Evolutionary conservation across 1,284 basidiomycete species (phyloP).

Genomic region (Prillingera fragicola): DNA sequence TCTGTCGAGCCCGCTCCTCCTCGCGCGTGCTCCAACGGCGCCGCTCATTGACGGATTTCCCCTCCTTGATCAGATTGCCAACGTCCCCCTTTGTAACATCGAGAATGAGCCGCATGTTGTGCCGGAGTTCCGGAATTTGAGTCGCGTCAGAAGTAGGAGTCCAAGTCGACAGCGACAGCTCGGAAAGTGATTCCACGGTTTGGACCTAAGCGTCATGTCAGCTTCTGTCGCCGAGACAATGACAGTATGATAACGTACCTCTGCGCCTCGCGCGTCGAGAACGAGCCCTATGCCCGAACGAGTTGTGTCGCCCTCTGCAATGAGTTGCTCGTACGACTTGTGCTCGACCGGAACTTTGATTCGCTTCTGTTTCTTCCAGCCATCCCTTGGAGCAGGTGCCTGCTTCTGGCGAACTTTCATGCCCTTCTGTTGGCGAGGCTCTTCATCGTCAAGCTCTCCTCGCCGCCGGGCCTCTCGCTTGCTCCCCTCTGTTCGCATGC

Average conservation of each 20-base stretch:
- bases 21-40: constrained; percentile 60
- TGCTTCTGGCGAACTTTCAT: neutral
- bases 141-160: constrained; percentile 75
- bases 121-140: constrained; percentile 87
- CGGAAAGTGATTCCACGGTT: constrained; percentile 74
- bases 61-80: constrained; percentile 82
- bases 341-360: constrained; percentile 76
- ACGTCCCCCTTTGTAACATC: constrained; percentile 76
- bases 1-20: constrained; percentile 64
- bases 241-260: constrained; percentile 53
- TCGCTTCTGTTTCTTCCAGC: constrained; percentile 63
- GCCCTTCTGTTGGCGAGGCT: constrained; percentile 30
- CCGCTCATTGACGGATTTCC: constrained; percentile 70
- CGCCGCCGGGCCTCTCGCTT: constrained; percentile 64
- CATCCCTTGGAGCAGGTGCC: constrained; percentile 12
- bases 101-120: constrained; percentile 83
- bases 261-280: constrained; percentile 88
- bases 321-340: constrained; percentile 90
- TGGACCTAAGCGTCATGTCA: constrained; percentile 57
- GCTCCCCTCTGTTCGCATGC: constrained; percentile 81
- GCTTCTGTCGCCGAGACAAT: neutral
- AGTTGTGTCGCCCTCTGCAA: constrained; percentile 63
- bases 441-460: constrained; percentile 59
- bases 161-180: constrained; percentile 72
- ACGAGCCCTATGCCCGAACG: constrained; percentile 69